Conservation (phyloP, 305 asterid genomes). For the Coffea humblotiana region DNA sequence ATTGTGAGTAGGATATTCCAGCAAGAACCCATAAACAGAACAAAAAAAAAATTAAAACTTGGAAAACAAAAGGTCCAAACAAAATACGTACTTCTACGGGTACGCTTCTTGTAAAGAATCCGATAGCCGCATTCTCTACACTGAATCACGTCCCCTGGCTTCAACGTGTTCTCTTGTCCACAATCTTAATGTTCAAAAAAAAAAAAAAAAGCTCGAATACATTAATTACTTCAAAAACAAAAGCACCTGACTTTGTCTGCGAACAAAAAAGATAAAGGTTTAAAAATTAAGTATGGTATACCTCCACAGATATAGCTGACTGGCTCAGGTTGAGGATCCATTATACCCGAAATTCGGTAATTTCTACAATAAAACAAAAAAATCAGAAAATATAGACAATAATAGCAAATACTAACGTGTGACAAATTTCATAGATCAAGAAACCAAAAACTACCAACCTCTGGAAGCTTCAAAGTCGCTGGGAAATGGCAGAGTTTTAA, state of each 20-base stretch:
- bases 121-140: conserved; percentile 93
- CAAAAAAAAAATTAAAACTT: not conserved
- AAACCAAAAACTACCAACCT: too few relatives aligned
- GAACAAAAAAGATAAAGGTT: not conserved
- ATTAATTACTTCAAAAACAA: not conserved
- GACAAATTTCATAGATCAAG: too few relatives aligned
- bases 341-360: conserved; percentile 2
- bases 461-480: too few relatives aligned
- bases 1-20: not conserved
- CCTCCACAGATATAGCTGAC: conserved; percentile 88
- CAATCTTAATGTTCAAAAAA: conserved; percentile 48
- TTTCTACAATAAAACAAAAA: too few relatives aligned
- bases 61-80: not conserved
- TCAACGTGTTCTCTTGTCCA: conserved; percentile 84
- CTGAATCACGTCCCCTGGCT: conserved; percentile 83
- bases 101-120: conserved; percentile 89
- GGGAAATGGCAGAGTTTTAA: too few relatives aligned
- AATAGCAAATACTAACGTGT: too few relatives aligned
- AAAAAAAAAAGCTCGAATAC: not conserved
- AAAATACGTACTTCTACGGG: conserved; percentile 64
- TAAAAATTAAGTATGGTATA: not conserved
- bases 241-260: not conserved
- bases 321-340: conserved; percentile 91
- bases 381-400: too few relatives aligned
- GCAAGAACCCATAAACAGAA: not conserved